Evolutionary conservation across 345 rosid species (phyloP), one percentile per base, ranked within the genome.

Genomic region (Ceriops decandra): DNA sequence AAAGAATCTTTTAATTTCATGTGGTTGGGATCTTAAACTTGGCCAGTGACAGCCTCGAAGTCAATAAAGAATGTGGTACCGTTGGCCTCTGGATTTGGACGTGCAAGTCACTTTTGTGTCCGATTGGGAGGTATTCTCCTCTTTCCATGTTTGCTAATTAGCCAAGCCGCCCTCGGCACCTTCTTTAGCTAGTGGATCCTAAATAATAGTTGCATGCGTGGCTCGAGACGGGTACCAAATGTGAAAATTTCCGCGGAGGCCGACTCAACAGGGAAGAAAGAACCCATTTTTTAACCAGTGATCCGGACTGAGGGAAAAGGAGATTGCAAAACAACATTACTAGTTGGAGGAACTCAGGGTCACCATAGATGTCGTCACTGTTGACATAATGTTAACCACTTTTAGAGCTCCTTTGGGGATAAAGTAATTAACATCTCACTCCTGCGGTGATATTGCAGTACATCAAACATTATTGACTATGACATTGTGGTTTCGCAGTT

Each of bases 71-170:
- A 76, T 46, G 8, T 3, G 59, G 70, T 73, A 64, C 54, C 53
- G 73, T 70, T 79, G 65, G 82, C 78, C 80, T 86, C 71, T 79
- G 79, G 84, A 83, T 77, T 85, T 63, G 82, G 62, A 80, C 72
- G 72, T 52, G 62, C 33, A 60, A 72, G 64, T 78, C 76, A 68
- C 72, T 57, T 75, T 75, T 80, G 81, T 74, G 81, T 83, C 86
- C 82, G 77, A 72, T 77, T 47, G 75, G 83, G 89, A 78, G 84
- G 84, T 22, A 72, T 60, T 62, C 69, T 56, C 64, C 64, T 4
- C 57, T 75, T 70, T 74, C 67, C 7, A 58, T 53, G 35, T 66
- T 64, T 42, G 7, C 22, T 49, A 17, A 46, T 58, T 27, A 67
- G 72, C 78, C 81, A 64, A 78, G 73, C 77, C 79, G 52, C 64